phyloP scores from a whole-genome alignment of 2,329 filamentous ascomycete genomes.

The Colletotrichum destructivum region DNA sequence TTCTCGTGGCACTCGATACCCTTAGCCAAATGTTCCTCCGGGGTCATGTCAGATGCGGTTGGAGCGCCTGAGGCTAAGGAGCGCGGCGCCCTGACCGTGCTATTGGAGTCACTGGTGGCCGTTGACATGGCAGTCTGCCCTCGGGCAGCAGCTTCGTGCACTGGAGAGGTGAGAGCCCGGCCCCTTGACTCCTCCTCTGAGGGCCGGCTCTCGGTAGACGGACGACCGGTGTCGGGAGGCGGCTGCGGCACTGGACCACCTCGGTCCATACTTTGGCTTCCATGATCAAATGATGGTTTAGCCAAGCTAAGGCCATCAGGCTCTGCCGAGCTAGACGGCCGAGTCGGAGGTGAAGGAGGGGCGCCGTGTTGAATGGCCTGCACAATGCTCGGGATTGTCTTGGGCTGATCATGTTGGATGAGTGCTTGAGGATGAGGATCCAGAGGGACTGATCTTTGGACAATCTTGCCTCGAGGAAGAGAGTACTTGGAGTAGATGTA shows the following conservation, averaged over 20 bases:
- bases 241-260: constrained; percentile 56
- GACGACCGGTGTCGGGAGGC: constrained; percentile 61
- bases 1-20: constrained; percentile 92
- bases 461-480: constrained; percentile 84
- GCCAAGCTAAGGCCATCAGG: constrained; percentile 57
- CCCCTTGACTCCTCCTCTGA: constrained; percentile 67
- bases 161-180: constrained; percentile 56
- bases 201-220: constrained; percentile 62
- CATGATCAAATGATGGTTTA: constrained; percentile 65
- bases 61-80: constrained; percentile 64
- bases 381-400: constrained; percentile 57
- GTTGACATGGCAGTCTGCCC: constrained; percentile 64
- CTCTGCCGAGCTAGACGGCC: constrained; percentile 71
- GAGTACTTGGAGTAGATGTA: constrained; percentile 91
- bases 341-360: constrained; percentile 74
- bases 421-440: constrained; percentile 67
- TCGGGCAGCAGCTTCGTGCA: constrained; percentile 57
- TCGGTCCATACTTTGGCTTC: constrained; percentile 65
- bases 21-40: constrained; percentile 91
- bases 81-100: constrained; percentile 65
- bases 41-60: constrained; percentile 78
- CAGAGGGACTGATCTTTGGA: constrained; percentile 78
- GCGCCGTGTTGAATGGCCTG: constrained; percentile 61
- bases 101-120: constrained; percentile 68
- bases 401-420: constrained; percentile 75